Percentiles rank a stretch among this genome's conserved stretches.
phyloP scores from a whole-genome alignment of 148 eudicot species.

The Silene uniflora region DNA sequence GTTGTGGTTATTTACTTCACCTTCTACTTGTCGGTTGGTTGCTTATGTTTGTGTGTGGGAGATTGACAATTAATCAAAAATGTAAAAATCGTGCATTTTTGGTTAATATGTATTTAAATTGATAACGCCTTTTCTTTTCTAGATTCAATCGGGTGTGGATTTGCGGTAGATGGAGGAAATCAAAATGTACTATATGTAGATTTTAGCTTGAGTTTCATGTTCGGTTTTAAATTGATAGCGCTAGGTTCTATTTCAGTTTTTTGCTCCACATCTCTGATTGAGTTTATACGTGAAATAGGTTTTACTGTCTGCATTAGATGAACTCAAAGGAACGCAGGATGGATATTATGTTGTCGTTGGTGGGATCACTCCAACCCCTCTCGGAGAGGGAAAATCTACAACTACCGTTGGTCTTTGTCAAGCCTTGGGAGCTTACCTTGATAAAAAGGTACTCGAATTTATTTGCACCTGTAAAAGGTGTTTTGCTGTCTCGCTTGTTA shows the following conservation, averaged over 20 bases:
- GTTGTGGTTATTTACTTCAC: no score
- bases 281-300: constrained; percentile 41
- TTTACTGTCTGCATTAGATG: constrained; percentile 73
- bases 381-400: constrained; percentile 98
- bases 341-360: constrained; percentile 98
- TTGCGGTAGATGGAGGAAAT: no score
- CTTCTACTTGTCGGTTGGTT: no score
- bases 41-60: no score
- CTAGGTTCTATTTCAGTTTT: constrained; percentile 1
- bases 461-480: background rate
- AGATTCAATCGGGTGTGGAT: no score
- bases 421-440: constrained; percentile 93
- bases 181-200: background rate
- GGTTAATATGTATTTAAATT: no score
- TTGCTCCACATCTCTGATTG: background rate
- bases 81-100: no score
- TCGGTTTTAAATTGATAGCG: no score
- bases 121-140: no score
- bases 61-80: no score
- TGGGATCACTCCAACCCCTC: constrained; percentile 96
- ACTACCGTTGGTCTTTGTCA: constrained; percentile 98
- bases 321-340: constrained; percentile 54
- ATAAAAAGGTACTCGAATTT: constrained; percentile 64
- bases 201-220: background rate
- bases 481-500: background rate